Percentiles rank a stretch among this genome's conserved stretches.
Conservation (phyloP, 202 grass and related monocot species). For the Elaeis oleifera region DNA sequence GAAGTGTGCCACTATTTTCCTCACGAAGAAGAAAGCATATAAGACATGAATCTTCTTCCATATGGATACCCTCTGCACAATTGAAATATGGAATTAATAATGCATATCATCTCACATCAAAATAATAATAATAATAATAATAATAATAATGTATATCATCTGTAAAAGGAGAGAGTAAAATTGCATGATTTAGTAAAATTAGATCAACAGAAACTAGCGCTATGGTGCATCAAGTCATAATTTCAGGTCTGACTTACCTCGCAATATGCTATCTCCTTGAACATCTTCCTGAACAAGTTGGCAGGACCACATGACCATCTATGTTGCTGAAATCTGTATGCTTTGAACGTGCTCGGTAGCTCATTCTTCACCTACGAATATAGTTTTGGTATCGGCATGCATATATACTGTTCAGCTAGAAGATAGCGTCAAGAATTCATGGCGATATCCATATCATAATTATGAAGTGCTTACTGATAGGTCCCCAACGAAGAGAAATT, state of each 20-base stretch:
- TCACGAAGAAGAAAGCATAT: constrained; percentile 77
- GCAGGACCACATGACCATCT: constrained; percentile 68
- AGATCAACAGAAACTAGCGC: too few species aligned
- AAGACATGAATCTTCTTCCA: constrained; percentile 82
- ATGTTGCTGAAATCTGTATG: constrained; percentile 76
- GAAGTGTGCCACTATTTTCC: constrained; percentile 79
- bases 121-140: too few species aligned
- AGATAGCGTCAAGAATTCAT: too few species aligned
- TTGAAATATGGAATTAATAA: background rate
- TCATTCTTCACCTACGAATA: constrained; percentile 51
- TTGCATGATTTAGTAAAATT: too few species aligned
- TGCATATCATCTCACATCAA: too few species aligned
- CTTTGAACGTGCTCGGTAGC: constrained; percentile 65
- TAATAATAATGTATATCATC: too few species aligned
- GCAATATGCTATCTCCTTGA: constrained; percentile 47
- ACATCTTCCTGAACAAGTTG: constrained; percentile 71
- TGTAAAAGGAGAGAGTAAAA: too few species aligned
- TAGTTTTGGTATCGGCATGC: too few species aligned
- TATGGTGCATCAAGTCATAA: too few species aligned
- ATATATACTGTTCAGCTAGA: too few species aligned
- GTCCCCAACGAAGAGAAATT: constrained; percentile 51
- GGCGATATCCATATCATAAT: too few species aligned
- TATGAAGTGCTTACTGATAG: constrained; percentile 17
- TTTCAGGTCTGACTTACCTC: constrained; percentile 15
- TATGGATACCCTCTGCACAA: constrained; percentile 37